A percentile compares a stretch with the other conserved stretches of the same genome.
Conservation (phyloP, 2,329 filamentous ascomycete genomes). For the Colletotrichum sp. region DNA sequence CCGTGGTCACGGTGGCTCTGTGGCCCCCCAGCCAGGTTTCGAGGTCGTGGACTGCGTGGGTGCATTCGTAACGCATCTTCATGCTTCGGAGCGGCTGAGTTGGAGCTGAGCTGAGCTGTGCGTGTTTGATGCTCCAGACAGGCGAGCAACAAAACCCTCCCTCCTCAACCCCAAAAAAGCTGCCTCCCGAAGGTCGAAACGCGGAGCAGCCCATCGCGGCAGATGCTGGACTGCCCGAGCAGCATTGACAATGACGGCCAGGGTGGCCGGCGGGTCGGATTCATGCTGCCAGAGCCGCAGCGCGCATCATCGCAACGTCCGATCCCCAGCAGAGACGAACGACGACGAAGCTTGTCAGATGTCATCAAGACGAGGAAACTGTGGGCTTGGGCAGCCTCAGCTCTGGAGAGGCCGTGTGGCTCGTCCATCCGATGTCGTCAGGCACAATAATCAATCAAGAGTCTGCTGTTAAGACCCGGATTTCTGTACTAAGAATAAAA, state of each 20-base stretch:
- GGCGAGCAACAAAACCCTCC: not conserved
- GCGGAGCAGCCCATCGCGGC: not conserved
- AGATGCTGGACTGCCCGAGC: not conserved
- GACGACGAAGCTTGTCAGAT: not conserved
- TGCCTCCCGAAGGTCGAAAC: not conserved
- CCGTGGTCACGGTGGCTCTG: not conserved
- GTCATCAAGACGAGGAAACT: constrained; percentile 3
- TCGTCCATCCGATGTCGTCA: constrained; percentile 11
- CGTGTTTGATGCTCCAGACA: not conserved
- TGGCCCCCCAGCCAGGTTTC: not conserved
- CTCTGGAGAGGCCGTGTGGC: constrained; percentile 14
- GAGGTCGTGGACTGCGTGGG: not conserved
- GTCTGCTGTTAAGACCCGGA: not conserved
- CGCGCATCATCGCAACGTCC: not conserved
- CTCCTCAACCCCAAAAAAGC: not conserved
- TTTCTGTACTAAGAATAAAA: constrained; percentile 18
- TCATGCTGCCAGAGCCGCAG: constrained; percentile 17
- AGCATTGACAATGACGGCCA: constrained; percentile 13
- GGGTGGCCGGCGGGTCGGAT: constrained; percentile 8
- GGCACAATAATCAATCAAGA: not conserved
- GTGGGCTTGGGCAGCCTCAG: not conserved
- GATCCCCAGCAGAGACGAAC: not conserved
- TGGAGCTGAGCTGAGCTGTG: not conserved
- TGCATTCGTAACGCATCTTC: constrained; percentile 11
- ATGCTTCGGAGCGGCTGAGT: constrained; percentile 8